Percentiles rank a stretch among this genome's conserved stretches.
Conservation (phyloP, 805 yeast genomes). For the Wickerhamomyces sydowiorum region DNA sequence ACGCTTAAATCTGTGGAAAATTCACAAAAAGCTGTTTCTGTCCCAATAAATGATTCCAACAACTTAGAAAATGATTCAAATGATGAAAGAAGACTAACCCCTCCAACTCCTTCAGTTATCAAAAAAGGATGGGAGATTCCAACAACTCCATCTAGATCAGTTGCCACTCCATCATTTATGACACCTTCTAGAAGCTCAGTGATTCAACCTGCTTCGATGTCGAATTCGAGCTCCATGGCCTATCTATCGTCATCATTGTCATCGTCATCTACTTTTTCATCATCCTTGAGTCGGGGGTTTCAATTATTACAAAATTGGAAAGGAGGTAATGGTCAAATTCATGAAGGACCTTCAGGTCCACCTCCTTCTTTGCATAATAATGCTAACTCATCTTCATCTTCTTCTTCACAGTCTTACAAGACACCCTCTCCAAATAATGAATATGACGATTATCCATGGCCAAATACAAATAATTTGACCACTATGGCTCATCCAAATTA, state of each 20-base stretch:
- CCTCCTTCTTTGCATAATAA: neutral
- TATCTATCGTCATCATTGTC: conserved; percentile 34
- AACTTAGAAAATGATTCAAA: too few relatives aligned
- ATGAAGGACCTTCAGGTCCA: too few relatives aligned
- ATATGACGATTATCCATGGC: conserved; percentile 38
- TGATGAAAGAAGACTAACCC: too few relatives aligned
- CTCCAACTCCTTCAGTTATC: conserved; percentile 20
- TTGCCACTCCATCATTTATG: conserved; percentile 24
- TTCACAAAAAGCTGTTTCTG: too few relatives aligned
- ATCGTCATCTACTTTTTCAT: conserved; percentile 27
- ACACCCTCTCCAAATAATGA: conserved; percentile 33
- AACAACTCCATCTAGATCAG: conserved; percentile 19
- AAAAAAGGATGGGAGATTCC: conserved; percentile 38
- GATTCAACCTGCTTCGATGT: conserved; percentile 29
- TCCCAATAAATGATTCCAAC: too few relatives aligned
- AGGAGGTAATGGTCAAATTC: too few relatives aligned
- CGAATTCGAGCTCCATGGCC: conserved; percentile 30
- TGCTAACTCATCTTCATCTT: conserved; percentile 15
- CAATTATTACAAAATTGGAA: conserved; percentile 20
- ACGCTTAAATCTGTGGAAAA: too few relatives aligned
- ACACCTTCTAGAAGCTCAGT: conserved; percentile 25
- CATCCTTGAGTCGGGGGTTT: conserved; percentile 23
- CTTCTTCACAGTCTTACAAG: conserved; percentile 12
- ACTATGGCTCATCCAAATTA: conserved; percentile 20
- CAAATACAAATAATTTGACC: neutral